Conservation (phyloP, 2,329 filamentous ascomycete species). For the Ceratocystis destructans region DNA sequence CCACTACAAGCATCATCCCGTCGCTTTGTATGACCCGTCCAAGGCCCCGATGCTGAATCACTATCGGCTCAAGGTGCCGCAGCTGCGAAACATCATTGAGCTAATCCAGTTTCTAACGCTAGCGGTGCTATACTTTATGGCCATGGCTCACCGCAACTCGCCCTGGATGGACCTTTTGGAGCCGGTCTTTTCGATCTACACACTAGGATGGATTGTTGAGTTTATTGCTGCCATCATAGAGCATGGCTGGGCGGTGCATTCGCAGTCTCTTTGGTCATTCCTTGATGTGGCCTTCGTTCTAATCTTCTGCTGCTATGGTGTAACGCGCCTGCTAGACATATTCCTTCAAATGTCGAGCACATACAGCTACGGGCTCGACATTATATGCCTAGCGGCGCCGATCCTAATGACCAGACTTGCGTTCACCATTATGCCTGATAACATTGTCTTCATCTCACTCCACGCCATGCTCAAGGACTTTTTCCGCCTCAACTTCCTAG, state of each 20-base stretch:
- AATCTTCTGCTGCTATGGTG: slow-evolving; percentile 49
- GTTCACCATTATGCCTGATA: slow-evolving; percentile 61
- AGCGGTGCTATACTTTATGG: slow-evolving; percentile 46
- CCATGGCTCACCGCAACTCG: slow-evolving; percentile 47
- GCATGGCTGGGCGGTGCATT: slow-evolving; percentile 54
- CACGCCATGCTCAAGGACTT: slow-evolving; percentile 65
- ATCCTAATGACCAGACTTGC: slow-evolving; percentile 57
- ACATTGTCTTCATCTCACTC: slow-evolving; percentile 60
- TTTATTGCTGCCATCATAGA: slow-evolving; percentile 52
- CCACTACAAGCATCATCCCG: slow-evolving; percentile 56
- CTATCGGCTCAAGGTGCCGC: slow-evolving; percentile 56
- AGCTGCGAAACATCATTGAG: slow-evolving; percentile 53
- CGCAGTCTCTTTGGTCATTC: slow-evolving; percentile 63
- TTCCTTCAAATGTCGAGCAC: slow-evolving; percentile 29
- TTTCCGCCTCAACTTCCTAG: slow-evolving; percentile 50
- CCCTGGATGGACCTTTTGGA: slow-evolving; percentile 32
- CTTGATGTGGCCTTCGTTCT: slow-evolving; percentile 54
- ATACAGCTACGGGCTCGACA: slow-evolving; percentile 45
- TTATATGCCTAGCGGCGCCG: slow-evolving; percentile 53
- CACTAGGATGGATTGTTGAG: slow-evolving; percentile 53
- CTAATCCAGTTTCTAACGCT: slow-evolving; percentile 51
- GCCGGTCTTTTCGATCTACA: slow-evolving; percentile 48
- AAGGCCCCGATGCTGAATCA: slow-evolving; percentile 55
- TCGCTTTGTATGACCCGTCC: slow-evolving; percentile 55
- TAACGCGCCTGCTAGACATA: slow-evolving; percentile 45